Percentiles rank a stretch among this genome's conserved stretches.
Evolutionary conservation across 139 green algal species (phyloP).

Genomic region (Monoraphidium neglectum): DNA sequence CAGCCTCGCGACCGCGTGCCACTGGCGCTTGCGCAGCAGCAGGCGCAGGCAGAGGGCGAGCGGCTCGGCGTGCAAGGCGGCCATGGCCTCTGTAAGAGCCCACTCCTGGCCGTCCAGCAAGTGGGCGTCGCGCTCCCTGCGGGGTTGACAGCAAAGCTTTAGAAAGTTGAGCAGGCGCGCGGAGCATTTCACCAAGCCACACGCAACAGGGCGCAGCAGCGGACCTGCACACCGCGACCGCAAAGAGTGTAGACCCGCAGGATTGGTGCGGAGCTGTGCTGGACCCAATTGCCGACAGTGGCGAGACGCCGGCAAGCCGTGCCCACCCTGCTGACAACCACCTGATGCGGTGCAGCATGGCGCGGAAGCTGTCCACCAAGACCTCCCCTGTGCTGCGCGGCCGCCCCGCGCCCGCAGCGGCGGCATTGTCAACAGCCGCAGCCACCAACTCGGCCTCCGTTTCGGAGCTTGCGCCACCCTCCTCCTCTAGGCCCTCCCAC

Average conservation of each 20-base stretch:
- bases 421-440: neutral
- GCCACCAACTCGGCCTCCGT: neutral
- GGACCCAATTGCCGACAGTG: neutral
- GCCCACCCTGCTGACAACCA: neutral
- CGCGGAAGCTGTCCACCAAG: neutral
- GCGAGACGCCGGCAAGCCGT: neutral
- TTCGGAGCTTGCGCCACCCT: too few species aligned
- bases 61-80: conserved; percentile 17
- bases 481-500: too few species aligned
- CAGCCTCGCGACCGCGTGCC: conserved; percentile 47
- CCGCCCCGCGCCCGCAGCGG: neutral
- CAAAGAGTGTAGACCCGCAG: neutral
- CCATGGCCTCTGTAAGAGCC: conserved; percentile 32
- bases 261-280: neutral
- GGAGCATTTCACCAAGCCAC: neutral
- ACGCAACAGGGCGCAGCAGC: too few species aligned
- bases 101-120: conserved; percentile 47
- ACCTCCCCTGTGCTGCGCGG: neutral
- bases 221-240: neutral
- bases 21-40: conserved; percentile 56
- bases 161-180: neutral
- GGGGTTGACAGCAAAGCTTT: neutral
- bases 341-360: neutral
- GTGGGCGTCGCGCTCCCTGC: conserved; percentile 41
- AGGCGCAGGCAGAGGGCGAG: conserved; percentile 41